Conservation (phyloP, 306 rosid species). For the Leucaena leucocephala region DNA sequence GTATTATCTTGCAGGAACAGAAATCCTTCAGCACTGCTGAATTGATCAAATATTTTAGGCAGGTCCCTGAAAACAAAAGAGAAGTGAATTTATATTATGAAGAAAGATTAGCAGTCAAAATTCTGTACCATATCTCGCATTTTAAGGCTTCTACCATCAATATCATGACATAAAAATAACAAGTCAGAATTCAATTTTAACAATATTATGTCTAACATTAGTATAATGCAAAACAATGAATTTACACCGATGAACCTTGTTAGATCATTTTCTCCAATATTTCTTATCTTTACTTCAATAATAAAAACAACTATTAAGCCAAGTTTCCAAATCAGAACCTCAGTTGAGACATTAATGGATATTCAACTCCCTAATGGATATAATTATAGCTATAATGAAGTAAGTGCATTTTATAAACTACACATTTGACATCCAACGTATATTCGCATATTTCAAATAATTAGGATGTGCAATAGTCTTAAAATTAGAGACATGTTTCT, state of each 20-base stretch:
- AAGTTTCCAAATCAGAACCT: neutral
- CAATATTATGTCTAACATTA: neutral
- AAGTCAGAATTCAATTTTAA: neutral
- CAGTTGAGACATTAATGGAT: neutral
- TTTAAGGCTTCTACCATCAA: neutral
- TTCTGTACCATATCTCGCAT: neutral
- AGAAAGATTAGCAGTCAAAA: slow-evolving; percentile 30
- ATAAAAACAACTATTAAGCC: neutral
- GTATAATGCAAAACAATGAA: neutral
- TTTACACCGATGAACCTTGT: neutral
- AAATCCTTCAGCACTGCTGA: slow-evolving; percentile 88
- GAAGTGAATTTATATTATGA: slow-evolving; percentile 32
- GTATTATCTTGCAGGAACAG: slow-evolving; percentile 86
- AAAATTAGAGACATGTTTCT: neutral
- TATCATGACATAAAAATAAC: neutral
- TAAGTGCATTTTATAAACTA: neutral
- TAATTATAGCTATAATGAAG: neutral
- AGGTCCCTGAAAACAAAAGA: slow-evolving; percentile 66
- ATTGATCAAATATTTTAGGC: slow-evolving; percentile 78
- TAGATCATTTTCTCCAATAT: neutral
- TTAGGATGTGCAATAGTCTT: neutral
- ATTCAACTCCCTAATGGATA: neutral
- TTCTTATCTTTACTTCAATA: slow-evolving; percentile 4
- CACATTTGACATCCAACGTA: neutral
- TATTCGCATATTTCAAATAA: neutral